A percentile compares a stretch with the other conserved stretches of the same genome.
Conservation (phyloP, 208 protist species). For the Acanthamoeba lugdunensis region DNA sequence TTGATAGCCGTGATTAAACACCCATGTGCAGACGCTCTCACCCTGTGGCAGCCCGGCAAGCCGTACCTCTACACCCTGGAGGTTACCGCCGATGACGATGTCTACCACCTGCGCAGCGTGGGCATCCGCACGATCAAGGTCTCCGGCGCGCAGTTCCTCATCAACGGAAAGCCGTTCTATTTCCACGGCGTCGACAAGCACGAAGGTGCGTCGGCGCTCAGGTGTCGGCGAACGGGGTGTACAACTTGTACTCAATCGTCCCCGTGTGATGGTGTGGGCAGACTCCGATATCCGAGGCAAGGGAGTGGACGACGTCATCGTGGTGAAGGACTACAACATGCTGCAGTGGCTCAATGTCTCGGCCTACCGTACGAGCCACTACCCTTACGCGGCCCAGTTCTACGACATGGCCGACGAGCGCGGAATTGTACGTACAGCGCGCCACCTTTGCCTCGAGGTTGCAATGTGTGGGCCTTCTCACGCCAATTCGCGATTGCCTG, state of each 20-base stretch:
- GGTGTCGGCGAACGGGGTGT: too few relatives aligned
- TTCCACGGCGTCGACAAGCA: conserved; percentile 45
- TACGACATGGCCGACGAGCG: conserved; percentile 31
- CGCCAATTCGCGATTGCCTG: too few relatives aligned
- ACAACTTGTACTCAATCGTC: not conserved
- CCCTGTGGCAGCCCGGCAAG: conserved; percentile 19
- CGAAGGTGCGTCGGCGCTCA: not conserved
- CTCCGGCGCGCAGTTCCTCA: conserved; percentile 20
- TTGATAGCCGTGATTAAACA: not conserved
- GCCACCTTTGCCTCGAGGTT: too few relatives aligned
- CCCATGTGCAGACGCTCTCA: not conserved
- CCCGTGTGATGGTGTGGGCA: not conserved
- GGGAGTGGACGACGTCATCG: conserved; percentile 23
- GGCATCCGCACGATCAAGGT: conserved; percentile 42
- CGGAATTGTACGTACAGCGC: not conserved
- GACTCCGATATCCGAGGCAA: conserved; percentile 29
- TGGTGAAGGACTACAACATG: conserved; percentile 55
- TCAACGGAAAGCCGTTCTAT: conserved; percentile 35
- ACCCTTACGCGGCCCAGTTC: not conserved
- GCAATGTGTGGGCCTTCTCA: not conserved
- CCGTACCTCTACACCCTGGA: conserved; percentile 12
- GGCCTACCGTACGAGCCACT: conserved; percentile 35
- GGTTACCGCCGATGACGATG: not conserved
- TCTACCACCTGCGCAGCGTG: not conserved
- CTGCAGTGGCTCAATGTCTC: conserved; percentile 44